These are phyloP conservation scores for Trichoderma asperelloides DNA, from an alignment of 495 filamentous ascomycete genomes.

Conservation along the genomic window DNA sequence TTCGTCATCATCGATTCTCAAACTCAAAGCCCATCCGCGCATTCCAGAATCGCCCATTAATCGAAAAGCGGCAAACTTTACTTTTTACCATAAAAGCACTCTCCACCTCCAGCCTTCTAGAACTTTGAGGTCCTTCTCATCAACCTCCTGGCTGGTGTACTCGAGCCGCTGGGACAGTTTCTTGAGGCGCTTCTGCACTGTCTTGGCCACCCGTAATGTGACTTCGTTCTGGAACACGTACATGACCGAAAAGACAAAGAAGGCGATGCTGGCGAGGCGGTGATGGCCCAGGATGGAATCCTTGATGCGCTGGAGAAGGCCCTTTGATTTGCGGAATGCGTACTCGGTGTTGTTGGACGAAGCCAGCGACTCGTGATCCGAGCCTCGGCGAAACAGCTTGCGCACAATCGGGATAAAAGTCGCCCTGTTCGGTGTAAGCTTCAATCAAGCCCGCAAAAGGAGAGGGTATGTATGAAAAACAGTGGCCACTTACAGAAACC, in stretches of 20 bases:
- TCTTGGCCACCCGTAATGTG: conserved; percentile 31
- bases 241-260: conserved; percentile 36
- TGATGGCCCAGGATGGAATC: conserved; percentile 25
- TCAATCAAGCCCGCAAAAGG: not conserved
- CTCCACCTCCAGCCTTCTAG: conserved; percentile 39
- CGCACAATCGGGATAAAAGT: conserved; percentile 35
- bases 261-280: conserved; percentile 33
- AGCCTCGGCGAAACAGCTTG: conserved; percentile 28
- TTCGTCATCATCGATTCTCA: not conserved
- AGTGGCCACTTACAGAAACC: conserved; percentile 28
- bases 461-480: not conserved
- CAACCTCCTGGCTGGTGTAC: conserved; percentile 27
- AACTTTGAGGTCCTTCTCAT: conserved; percentile 31
- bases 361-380: conserved; percentile 18
- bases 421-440: conserved; percentile 19
- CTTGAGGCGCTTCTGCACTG: conserved; percentile 31
- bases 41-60: not conserved
- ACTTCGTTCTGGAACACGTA: conserved; percentile 43
- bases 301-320: conserved; percentile 32
- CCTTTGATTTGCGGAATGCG: conserved; percentile 34
- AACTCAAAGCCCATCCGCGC: not conserved
- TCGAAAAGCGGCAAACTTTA: not conserved
- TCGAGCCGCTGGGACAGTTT: conserved; percentile 32
- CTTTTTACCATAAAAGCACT: conserved; percentile 30
- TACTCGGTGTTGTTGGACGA: conserved; percentile 36